Base-by-base conservation (phyloP, 805 yeast genomes). In the Sungouiozyma intestinalis region DNA sequence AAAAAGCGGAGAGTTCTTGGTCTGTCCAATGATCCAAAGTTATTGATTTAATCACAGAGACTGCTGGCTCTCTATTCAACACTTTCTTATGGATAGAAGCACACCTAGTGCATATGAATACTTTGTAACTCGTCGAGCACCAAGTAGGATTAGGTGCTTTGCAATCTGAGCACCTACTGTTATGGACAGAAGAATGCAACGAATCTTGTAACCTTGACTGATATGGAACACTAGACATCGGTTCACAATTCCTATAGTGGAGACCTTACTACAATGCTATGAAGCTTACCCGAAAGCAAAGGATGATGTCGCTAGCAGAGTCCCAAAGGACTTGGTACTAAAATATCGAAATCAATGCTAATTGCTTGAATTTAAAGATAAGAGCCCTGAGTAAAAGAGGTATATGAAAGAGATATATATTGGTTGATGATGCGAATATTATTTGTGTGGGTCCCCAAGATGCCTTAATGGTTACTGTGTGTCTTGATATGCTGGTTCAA, bases 21-120 rank as follows among this genome's bases (percentile, higher is more conserved):
- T 60, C 59, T 1, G 69, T 50, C 94, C 95, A 85, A 4, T 66
- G 61, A 50, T 85, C 95, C 55, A 82, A 67, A 3, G 86, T 77
- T 41, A 85, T 66, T 1, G 90, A 80, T 52, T 82, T 83, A 3
- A 84, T 86, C 40, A 66, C 63, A 4, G 88, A 79, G 6, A 80
- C 60, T 39, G 76, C 76, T 11, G 48, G 52, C 24, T 58, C 61
- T 1, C 69, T 52, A 0, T 86, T 84, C 36, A 84, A 66, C 13
- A 54, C 36, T 43, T 73, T 73, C 46, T 84, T 68, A 61, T 85
- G 95, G 20, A 79, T 67, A 3, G 85, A 75, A 7, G 94, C 92
- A 69, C 95, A 85, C 49, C 92, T 67, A 14, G 92, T 90, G 66
- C 95, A 85, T 14, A 85, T 65, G 47, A 85, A 78, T 9, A 85